Evolutionary conservation across 805 yeast species (phyloP).

Genomic region (Brettanomyces custersianus): DNA sequence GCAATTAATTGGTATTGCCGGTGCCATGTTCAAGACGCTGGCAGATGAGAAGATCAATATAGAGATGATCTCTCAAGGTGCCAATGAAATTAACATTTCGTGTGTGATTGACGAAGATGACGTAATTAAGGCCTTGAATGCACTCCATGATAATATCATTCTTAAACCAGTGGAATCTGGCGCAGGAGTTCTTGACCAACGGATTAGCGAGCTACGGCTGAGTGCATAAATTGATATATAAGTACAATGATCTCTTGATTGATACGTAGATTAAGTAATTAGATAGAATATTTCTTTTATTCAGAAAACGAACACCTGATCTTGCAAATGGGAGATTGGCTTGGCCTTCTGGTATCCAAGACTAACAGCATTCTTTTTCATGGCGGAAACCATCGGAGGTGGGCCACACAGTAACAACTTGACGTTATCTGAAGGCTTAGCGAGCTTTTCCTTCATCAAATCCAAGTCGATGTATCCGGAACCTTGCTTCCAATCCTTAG

Average conservation of each 20-base stretch:
- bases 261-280: slow-evolving; percentile 1
- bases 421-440: slow-evolving; percentile 48
- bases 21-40: slow-evolving; percentile 88
- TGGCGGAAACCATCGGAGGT: slow-evolving; percentile 80
- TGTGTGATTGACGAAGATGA: slow-evolving; percentile 85
- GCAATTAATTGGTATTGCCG: slow-evolving; percentile 93
- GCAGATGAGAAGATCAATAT: slow-evolving; percentile 90
- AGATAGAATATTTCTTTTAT: slow-evolving; percentile 1
- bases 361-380: slow-evolving; percentile 67
- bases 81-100: slow-evolving; percentile 93
- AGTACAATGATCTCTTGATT: neutral
- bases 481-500: slow-evolving; percentile 66
- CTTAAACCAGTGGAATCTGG: slow-evolving; percentile 30
- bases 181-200: slow-evolving; percentile 32
- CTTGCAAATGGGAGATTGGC: slow-evolving; percentile 84
- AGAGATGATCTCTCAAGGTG: slow-evolving; percentile 98
- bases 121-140: slow-evolving; percentile 75
- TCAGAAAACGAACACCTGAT: slow-evolving; percentile 82
- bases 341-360: slow-evolving; percentile 79
- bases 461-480: slow-evolving; percentile 77
- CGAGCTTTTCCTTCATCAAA: slow-evolving; percentile 53
- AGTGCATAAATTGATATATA: slow-evolving; percentile 13
- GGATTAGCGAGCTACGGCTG: slow-evolving; percentile 36
- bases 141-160: slow-evolving; percentile 71
- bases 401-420: slow-evolving; percentile 89